These are phyloP conservation scores for Rosa multiflora DNA, from an alignment of 306 rosid genomes.

Conservation along the genomic window DNA sequence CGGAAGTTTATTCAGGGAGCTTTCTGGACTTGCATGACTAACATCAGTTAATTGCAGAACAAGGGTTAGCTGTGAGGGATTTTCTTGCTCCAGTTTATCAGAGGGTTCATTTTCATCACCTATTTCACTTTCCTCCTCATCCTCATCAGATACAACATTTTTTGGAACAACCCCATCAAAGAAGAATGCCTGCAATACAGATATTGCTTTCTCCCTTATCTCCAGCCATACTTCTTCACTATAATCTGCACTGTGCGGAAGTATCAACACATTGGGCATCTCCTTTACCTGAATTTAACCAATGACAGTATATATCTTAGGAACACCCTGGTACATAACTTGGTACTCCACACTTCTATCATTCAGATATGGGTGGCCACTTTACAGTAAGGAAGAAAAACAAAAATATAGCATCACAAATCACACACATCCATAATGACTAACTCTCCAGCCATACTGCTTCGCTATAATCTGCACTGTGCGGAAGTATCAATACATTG, in stretches of 20 bases:
- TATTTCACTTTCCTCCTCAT: slow-evolving; percentile 62
- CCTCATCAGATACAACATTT: slow-evolving; percentile 74
- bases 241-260: too few relatives aligned
- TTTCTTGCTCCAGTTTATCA: slow-evolving; percentile 56
- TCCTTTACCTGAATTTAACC: too few relatives aligned
- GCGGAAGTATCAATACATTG: slow-evolving; percentile 96
- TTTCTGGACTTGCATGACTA: slow-evolving; percentile 51
- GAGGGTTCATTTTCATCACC: slow-evolving; percentile 65
- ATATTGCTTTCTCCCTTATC: slow-evolving; percentile 94
- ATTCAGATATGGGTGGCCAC: too few relatives aligned
- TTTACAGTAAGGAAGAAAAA: too few relatives aligned
- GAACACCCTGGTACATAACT: too few relatives aligned
- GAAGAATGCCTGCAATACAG: slow-evolving; percentile 83
- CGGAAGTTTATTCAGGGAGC: slow-evolving; percentile 63
- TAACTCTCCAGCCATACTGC: too few relatives aligned
- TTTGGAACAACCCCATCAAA: slow-evolving; percentile 75
- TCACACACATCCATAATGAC: too few relatives aligned
- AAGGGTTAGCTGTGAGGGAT: slow-evolving; percentile 49
- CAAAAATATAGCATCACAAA: too few relatives aligned
- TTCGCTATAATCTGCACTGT: slow-evolving; percentile 98
- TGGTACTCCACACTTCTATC: too few relatives aligned
- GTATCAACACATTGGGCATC: too few relatives aligned
- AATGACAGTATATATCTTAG: too few relatives aligned
- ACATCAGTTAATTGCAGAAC: slow-evolving; percentile 60
- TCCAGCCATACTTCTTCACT: slow-evolving; percentile 99